Evolutionary conservation across 805 yeast species (phyloP).

Genomic region (Candida coquimbonensis): DNA sequence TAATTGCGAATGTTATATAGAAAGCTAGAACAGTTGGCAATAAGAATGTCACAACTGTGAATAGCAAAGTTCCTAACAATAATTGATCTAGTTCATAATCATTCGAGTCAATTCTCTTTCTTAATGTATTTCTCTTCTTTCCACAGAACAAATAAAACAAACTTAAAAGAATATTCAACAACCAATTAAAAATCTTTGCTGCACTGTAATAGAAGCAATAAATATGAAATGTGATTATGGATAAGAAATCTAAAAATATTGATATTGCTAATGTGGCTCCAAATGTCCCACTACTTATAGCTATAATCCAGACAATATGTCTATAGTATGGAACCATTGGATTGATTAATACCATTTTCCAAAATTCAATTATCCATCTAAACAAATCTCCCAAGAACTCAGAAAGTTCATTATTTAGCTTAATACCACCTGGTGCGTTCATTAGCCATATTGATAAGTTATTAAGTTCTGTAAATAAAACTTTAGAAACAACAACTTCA

Average conservation of each 20-base stretch:
- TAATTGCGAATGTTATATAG: conserved; percentile 62
- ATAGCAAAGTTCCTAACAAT: conserved; percentile 79
- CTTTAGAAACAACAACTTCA: conserved; percentile 27
- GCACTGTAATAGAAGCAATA: conserved; percentile 73
- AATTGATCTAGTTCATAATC: conserved; percentile 83
- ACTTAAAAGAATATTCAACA: conserved; percentile 58
- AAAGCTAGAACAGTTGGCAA: conserved; percentile 86
- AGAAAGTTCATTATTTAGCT: conserved; percentile 81
- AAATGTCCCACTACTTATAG: conserved; percentile 29
- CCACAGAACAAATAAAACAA: conserved; percentile 85
- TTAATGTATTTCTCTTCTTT: conserved; percentile 72
- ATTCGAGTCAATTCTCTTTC: conserved; percentile 81
- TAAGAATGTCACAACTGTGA: conserved; percentile 70
- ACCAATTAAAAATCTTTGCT: conserved; percentile 74
- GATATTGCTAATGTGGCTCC: conserved; percentile 74
- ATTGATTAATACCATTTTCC: conserved; percentile 33
- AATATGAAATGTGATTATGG: conserved; percentile 62
- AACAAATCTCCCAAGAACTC: conserved; percentile 80
- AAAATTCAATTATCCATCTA: conserved; percentile 74
- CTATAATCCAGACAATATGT: conserved; percentile 29
- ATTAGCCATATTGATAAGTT: conserved; percentile 64
- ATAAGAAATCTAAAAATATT: conserved; percentile 53
- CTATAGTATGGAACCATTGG: conserved; percentile 24
- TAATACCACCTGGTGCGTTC: conserved; percentile 89
- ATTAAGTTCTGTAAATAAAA: conserved; percentile 40